phyloP scores from a whole-genome alignment of 208 protist genomes.

The Leishmania arabica region DNA sequence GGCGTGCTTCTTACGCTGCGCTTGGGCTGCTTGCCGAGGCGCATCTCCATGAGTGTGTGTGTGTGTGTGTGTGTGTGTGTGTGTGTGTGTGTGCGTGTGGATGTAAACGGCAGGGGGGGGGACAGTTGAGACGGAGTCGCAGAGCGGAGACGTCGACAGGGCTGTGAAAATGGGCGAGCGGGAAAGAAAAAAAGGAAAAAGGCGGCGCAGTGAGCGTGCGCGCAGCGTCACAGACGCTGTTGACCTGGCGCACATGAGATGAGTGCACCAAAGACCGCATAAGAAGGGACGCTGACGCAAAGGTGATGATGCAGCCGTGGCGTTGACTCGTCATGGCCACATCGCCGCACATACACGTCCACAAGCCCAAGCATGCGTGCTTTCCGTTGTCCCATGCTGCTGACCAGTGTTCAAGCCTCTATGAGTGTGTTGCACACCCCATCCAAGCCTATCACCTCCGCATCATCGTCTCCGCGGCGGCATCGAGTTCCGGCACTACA shows the following conservation, averaged over 20 bases:
- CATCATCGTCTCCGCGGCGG: neutral
- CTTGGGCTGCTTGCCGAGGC: neutral
- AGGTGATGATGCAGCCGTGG: neutral
- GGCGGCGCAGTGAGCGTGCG: neutral
- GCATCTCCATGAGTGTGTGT: neutral
- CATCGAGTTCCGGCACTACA: neutral
- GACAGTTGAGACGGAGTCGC: neutral
- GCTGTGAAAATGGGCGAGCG: neutral
- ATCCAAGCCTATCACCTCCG: neutral
- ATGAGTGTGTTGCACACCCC: neutral
- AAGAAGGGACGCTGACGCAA: neutral
- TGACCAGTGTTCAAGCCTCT: neutral
- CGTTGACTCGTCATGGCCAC: neutral
- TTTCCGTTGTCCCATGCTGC: neutral
- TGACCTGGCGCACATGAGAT: neutral
- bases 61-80: slow-evolving; percentile 1
- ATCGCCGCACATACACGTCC: neutral
- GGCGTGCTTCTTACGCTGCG: neutral
- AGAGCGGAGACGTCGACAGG: slow-evolving; percentile 2
- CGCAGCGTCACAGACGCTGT: neutral
- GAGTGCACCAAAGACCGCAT: neutral
- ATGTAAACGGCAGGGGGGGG: neutral
- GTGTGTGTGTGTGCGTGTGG: neutral
- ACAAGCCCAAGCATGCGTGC: neutral
- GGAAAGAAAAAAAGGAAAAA: neutral